Conservation (phyloP, 164 flowering plant genomes). For the Macadamia tetraphylla region DNA sequence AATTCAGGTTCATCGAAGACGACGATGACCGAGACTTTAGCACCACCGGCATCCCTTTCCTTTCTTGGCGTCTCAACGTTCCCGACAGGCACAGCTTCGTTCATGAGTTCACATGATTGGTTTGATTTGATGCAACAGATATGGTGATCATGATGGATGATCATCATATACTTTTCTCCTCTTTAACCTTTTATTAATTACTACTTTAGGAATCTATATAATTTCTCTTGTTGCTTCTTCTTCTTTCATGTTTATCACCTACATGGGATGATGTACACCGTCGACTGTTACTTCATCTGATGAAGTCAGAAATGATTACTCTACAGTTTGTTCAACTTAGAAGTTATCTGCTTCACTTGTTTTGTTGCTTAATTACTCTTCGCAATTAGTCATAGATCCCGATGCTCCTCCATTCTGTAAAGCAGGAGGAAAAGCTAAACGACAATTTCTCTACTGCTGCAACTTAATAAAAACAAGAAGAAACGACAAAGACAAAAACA, state of each 20-base stretch:
- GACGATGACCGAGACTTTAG: slow-evolving; percentile 23
- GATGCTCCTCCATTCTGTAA: too few relatives aligned
- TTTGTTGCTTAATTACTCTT: too few relatives aligned
- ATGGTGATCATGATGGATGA: not conserved
- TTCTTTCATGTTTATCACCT: not conserved
- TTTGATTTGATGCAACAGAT: not conserved
- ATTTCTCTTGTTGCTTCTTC: not conserved
- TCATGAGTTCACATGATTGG: slow-evolving; percentile 57
- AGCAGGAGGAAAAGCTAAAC: too few relatives aligned
- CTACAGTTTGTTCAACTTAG: too few relatives aligned
- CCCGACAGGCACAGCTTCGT: slow-evolving; percentile 64
- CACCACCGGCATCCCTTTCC: slow-evolving; percentile 41
- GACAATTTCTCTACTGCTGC: too few relatives aligned
- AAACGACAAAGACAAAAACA: too few relatives aligned
- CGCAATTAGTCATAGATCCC: too few relatives aligned
- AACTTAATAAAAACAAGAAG: too few relatives aligned
- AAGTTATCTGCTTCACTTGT: too few relatives aligned
- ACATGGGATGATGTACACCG: too few relatives aligned
- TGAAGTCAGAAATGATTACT: too few relatives aligned
- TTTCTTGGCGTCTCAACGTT: slow-evolving; percentile 83
- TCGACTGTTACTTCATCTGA: too few relatives aligned
- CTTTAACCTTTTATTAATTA: not conserved
- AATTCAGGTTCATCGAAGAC: slow-evolving; percentile 47
- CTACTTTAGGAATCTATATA: not conserved
- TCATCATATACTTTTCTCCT: slow-evolving; percentile 3